Evolutionary conservation across 495 filamentous ascomycete species (phyloP).

Genomic region (Tuber aestivum): DNA sequence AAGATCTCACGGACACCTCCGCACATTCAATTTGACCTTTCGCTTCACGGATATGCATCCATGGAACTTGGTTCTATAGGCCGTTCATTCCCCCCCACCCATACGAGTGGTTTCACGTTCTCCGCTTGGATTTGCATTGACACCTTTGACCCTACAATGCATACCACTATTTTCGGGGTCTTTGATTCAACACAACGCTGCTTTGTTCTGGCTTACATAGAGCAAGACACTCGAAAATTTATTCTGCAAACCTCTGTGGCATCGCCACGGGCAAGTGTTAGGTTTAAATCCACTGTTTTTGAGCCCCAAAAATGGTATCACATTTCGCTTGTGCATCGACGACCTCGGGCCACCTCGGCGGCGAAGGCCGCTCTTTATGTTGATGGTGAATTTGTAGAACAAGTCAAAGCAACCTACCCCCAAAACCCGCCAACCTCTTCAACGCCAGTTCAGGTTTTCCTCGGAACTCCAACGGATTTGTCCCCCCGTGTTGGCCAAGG

Average conservation of each 20-base stretch:
- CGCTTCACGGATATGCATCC: constrained; percentile 76
- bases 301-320: constrained; percentile 80
- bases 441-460: constrained; percentile 78
- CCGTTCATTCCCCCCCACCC: constrained; percentile 70
- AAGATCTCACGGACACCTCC: constrained; percentile 67
- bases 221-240: constrained; percentile 89
- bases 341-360: constrained; percentile 60
- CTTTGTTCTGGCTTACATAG: constrained; percentile 87
- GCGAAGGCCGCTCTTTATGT: constrained; percentile 86
- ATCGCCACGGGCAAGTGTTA: constrained; percentile 76
- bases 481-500: constrained; percentile 73
- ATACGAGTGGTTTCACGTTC: constrained; percentile 74
- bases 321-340: constrained; percentile 75
- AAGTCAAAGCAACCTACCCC: constrained; percentile 83
- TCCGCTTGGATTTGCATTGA: constrained; percentile 82
- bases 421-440: constrained; percentile 58
- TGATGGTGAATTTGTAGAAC: constrained; percentile 87
- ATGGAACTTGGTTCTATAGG: constrained; percentile 80
- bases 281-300: constrained; percentile 80
- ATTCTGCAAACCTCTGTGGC: constrained; percentile 94
- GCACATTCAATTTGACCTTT: constrained; percentile 90
- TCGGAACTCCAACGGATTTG: constrained; percentile 87
- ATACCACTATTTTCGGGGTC: constrained; percentile 92
- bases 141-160: constrained; percentile 71
- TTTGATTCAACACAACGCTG: constrained; percentile 90